These are phyloP conservation scores for Rhodamnia argentea DNA, from an alignment of 345 rosid genomes.

Conservation along the genomic window DNA sequence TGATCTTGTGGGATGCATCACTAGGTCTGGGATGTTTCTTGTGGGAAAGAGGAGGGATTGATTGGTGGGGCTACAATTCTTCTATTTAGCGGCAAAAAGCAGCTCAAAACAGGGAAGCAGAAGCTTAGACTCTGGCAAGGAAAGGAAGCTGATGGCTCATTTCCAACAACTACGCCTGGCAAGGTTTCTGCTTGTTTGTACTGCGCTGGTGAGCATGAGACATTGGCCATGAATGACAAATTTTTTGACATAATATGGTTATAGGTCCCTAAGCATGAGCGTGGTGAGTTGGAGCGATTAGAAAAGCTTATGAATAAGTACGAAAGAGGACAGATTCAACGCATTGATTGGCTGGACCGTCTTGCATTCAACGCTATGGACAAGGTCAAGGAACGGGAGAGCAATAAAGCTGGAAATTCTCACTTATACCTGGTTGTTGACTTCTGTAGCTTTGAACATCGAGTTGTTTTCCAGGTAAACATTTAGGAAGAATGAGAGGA, in stretches of 20 bases:
- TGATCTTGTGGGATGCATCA: not conserved
- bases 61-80: conserved; percentile 91
- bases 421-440: conserved; percentile 69
- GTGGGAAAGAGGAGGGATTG: conserved; percentile 73
- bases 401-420: conserved; percentile 60
- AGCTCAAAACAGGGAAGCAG: conserved; percentile 90
- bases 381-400: conserved; percentile 71
- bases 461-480: conserved; percentile 90
- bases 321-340: conserved; percentile 83
- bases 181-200: conserved; percentile 49
- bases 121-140: conserved; percentile 92
- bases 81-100: conserved; percentile 80
- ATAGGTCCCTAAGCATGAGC: conserved; percentile 87
- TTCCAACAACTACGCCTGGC: conserved; percentile 82
- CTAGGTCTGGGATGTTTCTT: conserved; percentile 94
- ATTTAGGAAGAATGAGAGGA: not conserved
- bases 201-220: not conserved
- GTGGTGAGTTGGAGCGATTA: conserved; percentile 88
- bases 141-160: conserved; percentile 89
- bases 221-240: not conserved
- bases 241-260: not conserved
- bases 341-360: conserved; percentile 85
- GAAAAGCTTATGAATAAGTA: conserved; percentile 90
- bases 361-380: conserved; percentile 82
- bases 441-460: conserved; percentile 89